These are phyloP conservation scores for Colletotrichum godetiae DNA, from an alignment of 2,329 filamentous ascomycete species.

Conservation along the genomic window DNA sequence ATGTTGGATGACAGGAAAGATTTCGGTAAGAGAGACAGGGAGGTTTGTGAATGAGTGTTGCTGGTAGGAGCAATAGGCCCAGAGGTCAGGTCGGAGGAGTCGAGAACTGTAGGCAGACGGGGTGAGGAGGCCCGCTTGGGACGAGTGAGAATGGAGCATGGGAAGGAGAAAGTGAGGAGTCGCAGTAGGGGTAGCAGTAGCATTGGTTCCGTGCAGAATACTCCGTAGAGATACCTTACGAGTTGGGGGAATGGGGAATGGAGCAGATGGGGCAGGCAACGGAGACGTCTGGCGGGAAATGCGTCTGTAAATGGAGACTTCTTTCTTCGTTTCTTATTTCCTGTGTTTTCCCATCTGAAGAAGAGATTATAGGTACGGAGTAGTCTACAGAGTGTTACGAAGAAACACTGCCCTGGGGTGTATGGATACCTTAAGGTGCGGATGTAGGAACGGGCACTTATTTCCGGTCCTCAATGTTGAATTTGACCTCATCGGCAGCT, in stretches of 20 bases:
- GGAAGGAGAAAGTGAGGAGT: background rate
- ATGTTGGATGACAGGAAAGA: slow-evolving; percentile 29
- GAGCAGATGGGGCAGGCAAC: background rate
- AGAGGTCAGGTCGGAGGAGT: background rate
- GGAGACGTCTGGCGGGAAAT: slow-evolving; percentile 4
- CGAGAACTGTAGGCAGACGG: background rate
- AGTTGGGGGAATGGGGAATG: background rate
- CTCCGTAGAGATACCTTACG: background rate
- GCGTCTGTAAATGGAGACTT: background rate
- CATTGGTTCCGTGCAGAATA: background rate
- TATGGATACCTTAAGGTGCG: no score
- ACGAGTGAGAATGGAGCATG: background rate
- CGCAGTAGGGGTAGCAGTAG: background rate
- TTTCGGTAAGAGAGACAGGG: slow-evolving; percentile 29
- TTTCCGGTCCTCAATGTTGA: no score
- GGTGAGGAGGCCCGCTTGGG: background rate
- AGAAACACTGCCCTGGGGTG: background rate
- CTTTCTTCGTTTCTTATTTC: background rate
- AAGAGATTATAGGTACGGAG: background rate
- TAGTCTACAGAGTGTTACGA: background rate
- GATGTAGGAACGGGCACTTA: background rate
- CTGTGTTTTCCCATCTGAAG: background rate
- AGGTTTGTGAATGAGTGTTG: slow-evolving; percentile 1
- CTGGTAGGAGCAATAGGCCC: background rate
- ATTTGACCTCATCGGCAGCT: no score